These are phyloP conservation scores for Wickerhamomyces xylosicus DNA, from an alignment of 805 yeast species.

Conservation along the genomic window DNA sequence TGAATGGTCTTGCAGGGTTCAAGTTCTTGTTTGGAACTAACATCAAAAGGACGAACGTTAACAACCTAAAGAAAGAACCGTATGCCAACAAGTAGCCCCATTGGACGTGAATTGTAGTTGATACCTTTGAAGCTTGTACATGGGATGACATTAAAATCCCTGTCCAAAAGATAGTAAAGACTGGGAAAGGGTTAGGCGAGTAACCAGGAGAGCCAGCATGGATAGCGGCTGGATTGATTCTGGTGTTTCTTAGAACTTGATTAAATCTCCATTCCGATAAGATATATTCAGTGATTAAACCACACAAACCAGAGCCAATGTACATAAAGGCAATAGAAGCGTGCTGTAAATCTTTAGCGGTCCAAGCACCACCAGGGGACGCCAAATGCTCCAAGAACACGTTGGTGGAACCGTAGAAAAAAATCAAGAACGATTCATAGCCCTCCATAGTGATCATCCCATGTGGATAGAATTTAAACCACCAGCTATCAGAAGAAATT, in stretches of 20 bases:
- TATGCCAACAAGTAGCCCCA: slow-evolving; percentile 87
- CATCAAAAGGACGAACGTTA: slow-evolving; percentile 49
- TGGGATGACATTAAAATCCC: slow-evolving; percentile 94
- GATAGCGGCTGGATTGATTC: slow-evolving; percentile 18
- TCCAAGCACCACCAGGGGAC: slow-evolving; percentile 71
- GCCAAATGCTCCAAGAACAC: slow-evolving; percentile 86
- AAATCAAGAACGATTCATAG: slow-evolving; percentile 68
- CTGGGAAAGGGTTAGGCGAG: slow-evolving; percentile 92
- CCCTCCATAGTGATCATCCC: slow-evolving; percentile 73
- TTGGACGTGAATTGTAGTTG: slow-evolving; percentile 77
- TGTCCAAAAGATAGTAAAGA: slow-evolving; percentile 90
- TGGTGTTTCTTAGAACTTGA: slow-evolving; percentile 24
- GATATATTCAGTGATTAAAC: slow-evolving; percentile 68
- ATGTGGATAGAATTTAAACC: slow-evolving; percentile 23
- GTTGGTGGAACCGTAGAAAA: slow-evolving; percentile 84
- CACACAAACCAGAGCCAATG: slow-evolving; percentile 89
- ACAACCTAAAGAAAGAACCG: slow-evolving; percentile 68
- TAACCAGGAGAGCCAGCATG: slow-evolving; percentile 54
- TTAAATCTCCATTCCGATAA: slow-evolving; percentile 50
- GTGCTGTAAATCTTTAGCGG: slow-evolving; percentile 84
- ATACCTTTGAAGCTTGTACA: slow-evolving; percentile 67
- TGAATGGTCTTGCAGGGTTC: slow-evolving; percentile 65
- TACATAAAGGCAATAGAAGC: slow-evolving; percentile 85
- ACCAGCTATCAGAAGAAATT: slow-evolving; percentile 17
- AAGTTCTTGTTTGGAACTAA: slow-evolving; percentile 28